These are phyloP conservation scores for Phialocephala sp. DNA, from an alignment of 2,329 filamentous ascomycete species.

Conservation along the genomic window DNA sequence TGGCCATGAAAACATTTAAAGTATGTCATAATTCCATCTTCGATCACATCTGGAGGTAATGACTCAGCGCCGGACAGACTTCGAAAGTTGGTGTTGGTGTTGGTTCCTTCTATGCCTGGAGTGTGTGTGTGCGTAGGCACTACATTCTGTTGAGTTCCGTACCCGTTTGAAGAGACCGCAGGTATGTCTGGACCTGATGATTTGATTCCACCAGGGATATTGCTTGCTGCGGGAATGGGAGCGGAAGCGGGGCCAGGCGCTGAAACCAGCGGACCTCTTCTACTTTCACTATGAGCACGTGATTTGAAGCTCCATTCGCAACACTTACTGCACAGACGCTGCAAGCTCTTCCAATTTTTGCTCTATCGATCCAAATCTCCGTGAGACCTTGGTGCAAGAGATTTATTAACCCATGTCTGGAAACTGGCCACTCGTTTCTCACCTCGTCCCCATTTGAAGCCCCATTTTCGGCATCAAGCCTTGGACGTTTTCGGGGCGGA, in stretches of 20 bases:
- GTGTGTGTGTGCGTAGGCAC: background rate
- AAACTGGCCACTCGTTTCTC: background rate
- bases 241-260: background rate
- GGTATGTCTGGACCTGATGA: background rate
- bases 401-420: background rate
- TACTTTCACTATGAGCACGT: background rate
- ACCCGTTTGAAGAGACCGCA: background rate
- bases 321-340: conserved; percentile 26
- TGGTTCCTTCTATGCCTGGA: background rate
- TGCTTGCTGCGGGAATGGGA: background rate
- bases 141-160: background rate
- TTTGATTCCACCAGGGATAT: background rate
- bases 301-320: background rate
- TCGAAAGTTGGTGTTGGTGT: background rate
- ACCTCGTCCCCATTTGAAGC: background rate
- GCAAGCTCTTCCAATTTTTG: conserved; percentile 29
- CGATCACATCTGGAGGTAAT: conserved; percentile 23
- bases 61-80: conserved; percentile 3
- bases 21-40: conserved; percentile 28
- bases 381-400: conserved; percentile 14
- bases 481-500: conserved; percentile 21
- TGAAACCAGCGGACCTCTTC: background rate
- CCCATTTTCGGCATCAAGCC: conserved; percentile 9
- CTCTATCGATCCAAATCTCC: conserved; percentile 31
- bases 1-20: conserved; percentile 32